These are phyloP conservation scores for Teratosphaeria pseudoeucalypti DNA, from an alignment of 2,329 filamentous ascomycete genomes.

Conservation along the genomic window DNA sequence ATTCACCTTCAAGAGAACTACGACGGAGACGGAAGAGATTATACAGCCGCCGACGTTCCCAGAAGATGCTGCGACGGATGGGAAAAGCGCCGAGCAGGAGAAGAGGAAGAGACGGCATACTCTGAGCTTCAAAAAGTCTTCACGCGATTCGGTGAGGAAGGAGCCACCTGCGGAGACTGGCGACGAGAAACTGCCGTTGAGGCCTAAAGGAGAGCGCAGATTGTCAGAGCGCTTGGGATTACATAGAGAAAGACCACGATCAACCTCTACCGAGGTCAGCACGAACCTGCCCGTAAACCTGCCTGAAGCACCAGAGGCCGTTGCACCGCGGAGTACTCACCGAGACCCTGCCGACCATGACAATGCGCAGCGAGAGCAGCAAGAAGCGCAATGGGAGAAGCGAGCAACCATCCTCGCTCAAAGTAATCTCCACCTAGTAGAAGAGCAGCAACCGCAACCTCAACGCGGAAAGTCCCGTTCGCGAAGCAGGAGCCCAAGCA, in stretches of 20 bases:
- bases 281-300: conserved; percentile 69
- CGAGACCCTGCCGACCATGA: conserved; percentile 25
- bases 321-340: conserved; percentile 24
- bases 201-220: conserved; percentile 30
- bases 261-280: conserved; percentile 48
- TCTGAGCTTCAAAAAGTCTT: conserved; percentile 26
- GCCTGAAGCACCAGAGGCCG: conserved; percentile 71
- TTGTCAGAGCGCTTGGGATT: conserved; percentile 65
- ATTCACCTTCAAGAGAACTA: conserved; percentile 76
- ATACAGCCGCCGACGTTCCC: conserved; percentile 57
- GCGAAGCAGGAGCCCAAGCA: conserved; percentile 25
- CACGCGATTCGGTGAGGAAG: conserved; percentile 20
- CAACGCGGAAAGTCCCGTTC: conserved; percentile 2
- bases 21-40: conserved; percentile 68
- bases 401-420: conserved; percentile 77
- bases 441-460: conserved; percentile 19
- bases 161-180: conserved; percentile 4
- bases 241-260: conserved; percentile 43
- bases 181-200: conserved; percentile 11
- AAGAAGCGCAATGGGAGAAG: conserved; percentile 80
- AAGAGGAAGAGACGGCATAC: conserved; percentile 14
- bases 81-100: conserved; percentile 13
- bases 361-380: conserved; percentile 33
- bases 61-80: conserved; percentile 26
- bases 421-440: conserved; percentile 34